Conservation (phyloP, 2,329 filamentous ascomycete genomes). For the Aspergillus persii region DNA sequence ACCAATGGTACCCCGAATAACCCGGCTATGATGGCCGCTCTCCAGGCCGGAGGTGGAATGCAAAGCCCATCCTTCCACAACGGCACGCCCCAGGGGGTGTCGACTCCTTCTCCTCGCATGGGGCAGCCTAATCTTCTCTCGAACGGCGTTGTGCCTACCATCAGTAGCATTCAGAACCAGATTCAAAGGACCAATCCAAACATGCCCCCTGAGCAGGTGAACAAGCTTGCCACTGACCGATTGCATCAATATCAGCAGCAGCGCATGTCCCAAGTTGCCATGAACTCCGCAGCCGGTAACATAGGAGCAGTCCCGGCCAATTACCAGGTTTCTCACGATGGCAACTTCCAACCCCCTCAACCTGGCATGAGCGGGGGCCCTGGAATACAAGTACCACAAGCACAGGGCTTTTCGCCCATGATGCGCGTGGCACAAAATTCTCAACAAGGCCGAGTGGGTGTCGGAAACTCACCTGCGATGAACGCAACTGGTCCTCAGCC, state of each 20-base stretch:
- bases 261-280: slow-evolving; percentile 51
- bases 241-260: slow-evolving; percentile 49
- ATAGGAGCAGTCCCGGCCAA: slow-evolving; percentile 41
- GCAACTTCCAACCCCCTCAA: slow-evolving; percentile 36
- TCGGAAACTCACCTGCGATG: slow-evolving; percentile 45
- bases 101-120: slow-evolving; percentile 48
- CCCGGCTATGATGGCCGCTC: slow-evolving; percentile 44
- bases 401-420: slow-evolving; percentile 53
- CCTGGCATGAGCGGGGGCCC: slow-evolving; percentile 33
- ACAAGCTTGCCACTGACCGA: slow-evolving; percentile 52
- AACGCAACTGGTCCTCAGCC: slow-evolving; percentile 42
- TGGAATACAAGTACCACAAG: slow-evolving; percentile 46
- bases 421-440: slow-evolving; percentile 51
- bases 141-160: slow-evolving; percentile 54
- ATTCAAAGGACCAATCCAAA: slow-evolving; percentile 53
- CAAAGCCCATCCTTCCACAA: slow-evolving; percentile 45
- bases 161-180: slow-evolving; percentile 53
- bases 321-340: slow-evolving; percentile 40
- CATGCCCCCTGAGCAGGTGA: slow-evolving; percentile 54
- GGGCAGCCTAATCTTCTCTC: slow-evolving; percentile 51
- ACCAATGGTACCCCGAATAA: slow-evolving; percentile 42
- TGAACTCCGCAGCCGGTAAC: slow-evolving; percentile 52
- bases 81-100: slow-evolving; percentile 38
- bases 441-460: slow-evolving; percentile 40
- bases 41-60: slow-evolving; percentile 44